Evolutionary conservation across 176 grass and related monocot genomes (phyloP).

Genomic region (Typha latifolia): DNA sequence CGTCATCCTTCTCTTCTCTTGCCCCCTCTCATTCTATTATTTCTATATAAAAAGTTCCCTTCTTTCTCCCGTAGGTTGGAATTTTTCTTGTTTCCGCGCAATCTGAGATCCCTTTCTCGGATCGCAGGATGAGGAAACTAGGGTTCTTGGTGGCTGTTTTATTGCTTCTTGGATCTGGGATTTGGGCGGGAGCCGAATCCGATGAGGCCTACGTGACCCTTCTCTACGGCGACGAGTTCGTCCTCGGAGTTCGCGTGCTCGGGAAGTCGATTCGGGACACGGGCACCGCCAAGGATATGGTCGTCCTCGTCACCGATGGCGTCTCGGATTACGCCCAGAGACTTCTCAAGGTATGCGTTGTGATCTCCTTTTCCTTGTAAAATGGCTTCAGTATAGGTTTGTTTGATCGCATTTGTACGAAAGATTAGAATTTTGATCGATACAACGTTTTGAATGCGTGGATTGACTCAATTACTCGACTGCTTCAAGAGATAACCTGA

Average conservation of each 20-base stretch:
- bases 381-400: not conserved
- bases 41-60: too few species aligned
- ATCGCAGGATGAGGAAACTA: constrained; percentile 12
- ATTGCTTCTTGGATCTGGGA: constrained; percentile 8
- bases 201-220: constrained; percentile 90
- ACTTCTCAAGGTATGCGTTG: constrained; percentile 41
- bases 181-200: constrained; percentile 21
- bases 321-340: constrained; percentile 61
- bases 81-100: not conserved
- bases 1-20: too few species aligned
- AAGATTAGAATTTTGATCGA: not conserved
- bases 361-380: not conserved
- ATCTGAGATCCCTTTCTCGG: not conserved
- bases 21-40: too few species aligned
- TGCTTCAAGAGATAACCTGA: not conserved
- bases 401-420: not conserved
- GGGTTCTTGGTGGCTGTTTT: constrained; percentile 2
- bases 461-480: not conserved
- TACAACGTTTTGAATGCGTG: not conserved
- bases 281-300: constrained; percentile 50
- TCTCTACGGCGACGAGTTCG: constrained; percentile 88
- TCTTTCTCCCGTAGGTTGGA: too few species aligned
- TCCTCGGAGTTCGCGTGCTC: constrained; percentile 80
- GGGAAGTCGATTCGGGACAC: constrained; percentile 86
- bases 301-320: constrained; percentile 93